These are phyloP conservation scores for Millerozyma acaciae DNA, from an alignment of 805 yeast genomes.

Conservation along the genomic window DNA sequence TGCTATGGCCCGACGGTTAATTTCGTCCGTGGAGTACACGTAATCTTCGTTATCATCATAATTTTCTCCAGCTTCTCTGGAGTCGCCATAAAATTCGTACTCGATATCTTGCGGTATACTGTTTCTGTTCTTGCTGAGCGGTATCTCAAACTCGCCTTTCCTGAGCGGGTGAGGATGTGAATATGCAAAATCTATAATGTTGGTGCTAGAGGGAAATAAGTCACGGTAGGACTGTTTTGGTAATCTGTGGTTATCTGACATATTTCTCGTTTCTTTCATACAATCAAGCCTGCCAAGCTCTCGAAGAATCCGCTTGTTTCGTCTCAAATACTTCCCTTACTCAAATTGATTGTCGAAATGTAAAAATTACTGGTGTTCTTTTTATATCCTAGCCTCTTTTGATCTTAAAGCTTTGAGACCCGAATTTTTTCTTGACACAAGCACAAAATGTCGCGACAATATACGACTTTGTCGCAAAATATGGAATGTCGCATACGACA, in stretches of 20 bases:
- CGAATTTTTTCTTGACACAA: too few species aligned
- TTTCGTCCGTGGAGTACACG: conserved; percentile 25
- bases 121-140: conserved; percentile 5
- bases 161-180: conserved; percentile 64
- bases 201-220: conserved; percentile 23
- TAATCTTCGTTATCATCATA: conserved; percentile 7
- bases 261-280: too few species aligned
- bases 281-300: too few species aligned
- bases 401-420: conserved; percentile 1
- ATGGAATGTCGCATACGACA: too few species aligned
- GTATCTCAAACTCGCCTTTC: conserved; percentile 45
- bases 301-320: too few species aligned
- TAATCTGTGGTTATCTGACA: too few species aligned
- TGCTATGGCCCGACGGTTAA: conserved; percentile 68
- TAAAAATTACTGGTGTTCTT: too few species aligned
- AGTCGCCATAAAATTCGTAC: conserved; percentile 5
- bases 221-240: conserved; percentile 3
- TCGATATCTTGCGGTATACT: conserved; percentile 10
- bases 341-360: too few species aligned
- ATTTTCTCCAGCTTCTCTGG: conserved; percentile 2
- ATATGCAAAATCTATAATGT: conserved; percentile 82
- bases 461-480: too few species aligned
- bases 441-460: too few species aligned
- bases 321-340: too few species aligned
- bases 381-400: too few species aligned